Base-by-base conservation (phyloP, 1,284 basidiomycete genomes). In the Ceratobasidium sp. region DNA sequence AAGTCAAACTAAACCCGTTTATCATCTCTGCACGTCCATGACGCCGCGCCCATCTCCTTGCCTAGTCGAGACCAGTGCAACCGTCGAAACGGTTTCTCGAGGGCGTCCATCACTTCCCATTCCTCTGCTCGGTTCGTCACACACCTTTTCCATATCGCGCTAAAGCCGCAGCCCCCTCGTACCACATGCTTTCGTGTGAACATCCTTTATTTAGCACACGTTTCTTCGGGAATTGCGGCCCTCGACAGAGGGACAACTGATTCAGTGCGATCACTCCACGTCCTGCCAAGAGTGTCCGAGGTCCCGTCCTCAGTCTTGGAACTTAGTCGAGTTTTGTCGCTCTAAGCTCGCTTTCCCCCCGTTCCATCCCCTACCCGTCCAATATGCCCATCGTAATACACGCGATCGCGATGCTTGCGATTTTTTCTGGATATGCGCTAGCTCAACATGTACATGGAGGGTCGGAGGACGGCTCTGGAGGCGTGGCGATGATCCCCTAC, bases 401-500 rank as follows among this genome's bases (percentile, higher is more conserved):
- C 27, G 25, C 27, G n/a, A 40, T 58, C 42, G 53, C 49, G 15
- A 25, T 58, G 10, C 20, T 58, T 38, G 8, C 54, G 17, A 45
- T 69, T 42, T 29, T 69, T 6, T 49, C 67, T 5, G 47, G 42
- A 15, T 20, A 56, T 25, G 43, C 35, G 7, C 22, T 35, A 22
- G 67, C 67, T 25, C 67, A 69, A 40, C 67, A 69, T 50, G 67
- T 57, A 1, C 67, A 69, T 25, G 67, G 67, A 49, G 56, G 67
- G 17, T 31, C n/a, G 12, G 25, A 42, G 22, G 43, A 50, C 27
- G 67, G 67, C 13, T 22, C 42, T 3, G 54, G 54, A 32, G 67
- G 67, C 5, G 67, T 69, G 56, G 53, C 76, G 69, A 89, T 88
- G 89, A 80, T 79, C 1, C 85, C 87, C 0, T 90, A 82, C 76